phyloP scores from a whole-genome alignment of 1,284 basidiomycete species.

The Cutaneotrichosporon sp. region DNA sequence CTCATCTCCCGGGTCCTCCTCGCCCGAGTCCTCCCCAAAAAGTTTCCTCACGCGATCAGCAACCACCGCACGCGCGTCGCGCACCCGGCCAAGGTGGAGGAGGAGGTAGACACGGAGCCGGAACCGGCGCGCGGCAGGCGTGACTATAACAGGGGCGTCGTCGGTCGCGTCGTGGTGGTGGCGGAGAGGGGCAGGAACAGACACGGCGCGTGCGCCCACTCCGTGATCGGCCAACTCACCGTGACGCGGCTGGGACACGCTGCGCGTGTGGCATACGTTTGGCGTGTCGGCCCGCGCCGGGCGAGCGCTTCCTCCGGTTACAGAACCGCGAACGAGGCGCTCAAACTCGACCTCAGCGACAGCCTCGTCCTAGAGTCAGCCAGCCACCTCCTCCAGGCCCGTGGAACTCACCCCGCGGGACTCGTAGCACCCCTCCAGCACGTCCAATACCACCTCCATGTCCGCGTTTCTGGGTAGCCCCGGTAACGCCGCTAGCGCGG shows the following conservation, averaged over 20 bases:
- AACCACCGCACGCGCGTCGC: neutral
- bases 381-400: no score
- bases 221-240: no score
- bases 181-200: no score
- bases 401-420: neutral
- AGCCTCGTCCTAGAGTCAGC: no score
- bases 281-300: no score
- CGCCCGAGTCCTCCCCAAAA: no score
- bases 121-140: neutral
- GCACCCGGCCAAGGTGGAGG: neutral
- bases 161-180: no score
- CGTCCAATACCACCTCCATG: neutral
- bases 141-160: neutral
- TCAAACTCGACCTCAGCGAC: neutral
- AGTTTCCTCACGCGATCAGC: neutral
- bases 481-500: neutral
- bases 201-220: no score
- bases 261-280: no score
- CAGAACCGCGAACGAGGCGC: neutral
- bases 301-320: no score
- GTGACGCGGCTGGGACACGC: no score
- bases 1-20: no score
- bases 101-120: neutral
- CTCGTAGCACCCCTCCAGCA: neutral
- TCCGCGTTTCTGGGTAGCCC: neutral